These are phyloP conservation scores for Aspergillus bertholletiae DNA, from an alignment of 495 filamentous ascomycete genomes.

Conservation along the genomic window DNA sequence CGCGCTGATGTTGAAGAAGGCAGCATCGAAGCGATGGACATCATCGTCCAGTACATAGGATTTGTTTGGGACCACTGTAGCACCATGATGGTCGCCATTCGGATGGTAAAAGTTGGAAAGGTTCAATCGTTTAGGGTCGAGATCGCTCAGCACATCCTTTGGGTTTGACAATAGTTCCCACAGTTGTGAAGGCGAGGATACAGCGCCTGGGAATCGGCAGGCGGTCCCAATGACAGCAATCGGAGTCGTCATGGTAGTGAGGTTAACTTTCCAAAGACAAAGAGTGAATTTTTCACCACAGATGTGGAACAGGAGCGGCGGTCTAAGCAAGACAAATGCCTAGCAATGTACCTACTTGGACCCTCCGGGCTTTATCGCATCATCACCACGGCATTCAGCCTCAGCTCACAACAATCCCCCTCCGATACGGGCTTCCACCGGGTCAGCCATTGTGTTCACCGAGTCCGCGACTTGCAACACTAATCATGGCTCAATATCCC, in stretches of 20 bases:
- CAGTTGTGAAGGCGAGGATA: slow-evolving; percentile 30
- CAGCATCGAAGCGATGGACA: neutral
- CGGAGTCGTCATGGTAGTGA: slow-evolving; percentile 54
- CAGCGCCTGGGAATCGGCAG: slow-evolving; percentile 39
- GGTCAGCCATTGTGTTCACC: too few relatives aligned
- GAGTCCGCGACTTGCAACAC: too few relatives aligned
- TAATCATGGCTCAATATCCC: too few relatives aligned
- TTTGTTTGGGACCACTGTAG: slow-evolving; percentile 2
- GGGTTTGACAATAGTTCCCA: slow-evolving; percentile 35
- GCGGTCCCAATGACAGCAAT: slow-evolving; percentile 44
- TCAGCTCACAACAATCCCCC: too few relatives aligned
- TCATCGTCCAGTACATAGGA: slow-evolving; percentile 39
- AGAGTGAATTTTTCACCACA: too few relatives aligned
- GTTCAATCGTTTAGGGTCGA: slow-evolving; percentile 33
- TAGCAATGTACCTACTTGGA: too few relatives aligned
- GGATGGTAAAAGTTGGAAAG: slow-evolving; percentile 27
- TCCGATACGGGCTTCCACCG: too few relatives aligned
- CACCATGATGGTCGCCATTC: neutral
- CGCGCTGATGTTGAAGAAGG: neutral
- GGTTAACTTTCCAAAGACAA: slow-evolving; percentile 64
- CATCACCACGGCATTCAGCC: too few relatives aligned
- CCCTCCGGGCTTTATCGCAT: too few relatives aligned
- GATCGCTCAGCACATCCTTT: slow-evolving; percentile 22
- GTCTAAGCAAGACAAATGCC: too few relatives aligned
- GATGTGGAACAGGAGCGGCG: too few relatives aligned